Evolutionary conservation across 192 early-diverging fungal genomes (phyloP).

Genomic region (Dissophora globulifera): DNA sequence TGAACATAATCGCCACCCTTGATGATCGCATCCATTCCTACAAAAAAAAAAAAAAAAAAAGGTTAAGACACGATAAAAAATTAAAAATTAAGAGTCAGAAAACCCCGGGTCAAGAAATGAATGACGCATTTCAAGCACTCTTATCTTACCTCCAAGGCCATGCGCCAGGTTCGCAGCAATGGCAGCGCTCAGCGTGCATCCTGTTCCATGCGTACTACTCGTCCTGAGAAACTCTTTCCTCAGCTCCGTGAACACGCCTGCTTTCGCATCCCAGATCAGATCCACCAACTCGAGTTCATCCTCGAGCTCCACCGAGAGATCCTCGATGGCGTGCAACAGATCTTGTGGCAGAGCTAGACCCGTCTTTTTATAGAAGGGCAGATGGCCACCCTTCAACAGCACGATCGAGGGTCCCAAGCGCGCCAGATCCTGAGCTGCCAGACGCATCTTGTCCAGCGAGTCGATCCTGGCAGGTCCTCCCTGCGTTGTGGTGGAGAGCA

Average conservation of each 20-base stretch:
- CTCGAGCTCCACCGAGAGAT: conserved; percentile 34
- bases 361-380: conserved; percentile 56
- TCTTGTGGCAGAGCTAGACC: conserved; percentile 26
- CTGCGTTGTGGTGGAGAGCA: no score
- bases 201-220: conserved; percentile 85
- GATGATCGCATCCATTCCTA: conserved; percentile 66
- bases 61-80: conserved; percentile 1
- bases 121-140: no score
- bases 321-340: conserved; percentile 23
- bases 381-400: conserved; percentile 87
- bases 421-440: conserved; percentile 66
- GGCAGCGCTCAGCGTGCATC: conserved; percentile 87
- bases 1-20: conserved; percentile 71
- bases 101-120: no score
- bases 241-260: conserved; percentile 56
- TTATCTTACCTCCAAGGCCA: conserved; percentile 56
- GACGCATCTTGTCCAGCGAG: conserved; percentile 68
- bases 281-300: conserved; percentile 61
- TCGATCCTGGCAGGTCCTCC: conserved; percentile 54
- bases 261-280: conserved; percentile 64
- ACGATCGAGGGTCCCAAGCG: conserved; percentile 66
- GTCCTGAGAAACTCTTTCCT: conserved; percentile 70
- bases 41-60: not conserved
- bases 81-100: no score
- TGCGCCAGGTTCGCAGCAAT: conserved; percentile 77